Percentiles rank a stretch among this genome's conserved stretches.
Conservation (phyloP, 1,284 basidiomycete genomes). For the Sporisorium graminicola region DNA sequence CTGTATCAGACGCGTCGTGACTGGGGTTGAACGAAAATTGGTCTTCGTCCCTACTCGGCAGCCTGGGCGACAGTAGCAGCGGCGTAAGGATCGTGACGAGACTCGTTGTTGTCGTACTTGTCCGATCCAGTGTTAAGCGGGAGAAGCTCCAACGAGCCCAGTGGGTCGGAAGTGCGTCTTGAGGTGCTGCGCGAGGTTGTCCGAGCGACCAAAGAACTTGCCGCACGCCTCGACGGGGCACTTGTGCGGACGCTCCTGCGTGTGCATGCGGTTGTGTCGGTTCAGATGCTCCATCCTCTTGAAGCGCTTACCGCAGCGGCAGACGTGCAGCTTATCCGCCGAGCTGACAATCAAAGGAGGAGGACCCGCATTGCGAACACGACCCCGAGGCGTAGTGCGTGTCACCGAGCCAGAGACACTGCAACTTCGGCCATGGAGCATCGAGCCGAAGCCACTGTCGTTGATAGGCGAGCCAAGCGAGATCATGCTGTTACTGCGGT, state of each 20-base stretch:
- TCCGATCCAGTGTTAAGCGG: slow-evolving; percentile 42
- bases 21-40: no score
- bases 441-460: slow-evolving; percentile 34
- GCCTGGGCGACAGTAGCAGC: slow-evolving; percentile 54
- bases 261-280: slow-evolving; percentile 68
- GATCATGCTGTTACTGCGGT: slow-evolving; percentile 59
- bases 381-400: slow-evolving; percentile 42
- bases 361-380: slow-evolving; percentile 47
- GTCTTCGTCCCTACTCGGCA: no score
- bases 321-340: slow-evolving; percentile 68
- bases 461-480: slow-evolving; percentile 47
- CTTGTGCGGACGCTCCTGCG: slow-evolving; percentile 66
- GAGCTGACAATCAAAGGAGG: slow-evolving; percentile 67
- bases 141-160: slow-evolving; percentile 48
- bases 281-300: slow-evolving; percentile 69
- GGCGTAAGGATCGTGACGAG: slow-evolving; percentile 62
- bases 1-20: no score
- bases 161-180: slow-evolving; percentile 67
- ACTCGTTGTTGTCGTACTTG: slow-evolving; percentile 43
- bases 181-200: slow-evolving; percentile 68
- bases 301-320: slow-evolving; percentile 68
- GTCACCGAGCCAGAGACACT: slow-evolving; percentile 40
- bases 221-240: slow-evolving; percentile 66
- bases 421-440: slow-evolving; percentile 39
- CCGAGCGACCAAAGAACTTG: slow-evolving; percentile 67